Base-by-base conservation (phyloP, 495 filamentous ascomycete species). In the Penicillium atrosanguineum region DNA sequence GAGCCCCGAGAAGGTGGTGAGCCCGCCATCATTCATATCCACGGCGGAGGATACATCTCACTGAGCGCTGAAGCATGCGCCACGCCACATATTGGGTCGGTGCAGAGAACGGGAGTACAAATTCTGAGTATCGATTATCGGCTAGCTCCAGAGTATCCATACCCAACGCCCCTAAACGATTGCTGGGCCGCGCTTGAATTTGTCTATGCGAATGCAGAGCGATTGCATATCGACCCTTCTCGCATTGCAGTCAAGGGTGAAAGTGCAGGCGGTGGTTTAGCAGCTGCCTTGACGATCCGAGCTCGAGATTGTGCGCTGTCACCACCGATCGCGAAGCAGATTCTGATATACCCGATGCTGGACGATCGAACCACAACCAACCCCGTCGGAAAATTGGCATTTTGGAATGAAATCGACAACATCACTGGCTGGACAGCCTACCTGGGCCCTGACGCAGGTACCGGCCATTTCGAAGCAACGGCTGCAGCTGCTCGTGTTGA, bases 181-280 rank as follows among this genome's bases (percentile, higher is more conserved):
- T 70, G 70, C 43, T 79, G 71, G 68, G 52, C 70, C 3, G 76
- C 66, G 5, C 55, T 79, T 21, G 64, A 67, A 28, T 81, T 74
- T 73, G 60, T 72, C 0, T 69, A 72, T 39, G 55, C 56, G 7
- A 61, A 72, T 34, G 69, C 72, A 11, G 57, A 56, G 0, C 46
- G 59, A 41, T 56, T 80, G 20, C 61, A 60, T 14, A 67, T 79
- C 43, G 80, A 90, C 50, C 80, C 83, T 0, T 9, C 52, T 4
- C 57, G 57, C 19, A 60, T 60, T 34, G 57, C 57, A 20, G 44
- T 53, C 11, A 55, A 52, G 56, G 54, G 59, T 7, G 80, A 79
- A 1, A 84, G 80, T 14, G 85, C 86, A 3, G 87, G 87, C 5
- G 86, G 78, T 1, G 82, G 72, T 44, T 37, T 80, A 9, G 71